Conservation (phyloP, 2,329 filamentous ascomycete genomes). For the Diplodia mutila region DNA sequence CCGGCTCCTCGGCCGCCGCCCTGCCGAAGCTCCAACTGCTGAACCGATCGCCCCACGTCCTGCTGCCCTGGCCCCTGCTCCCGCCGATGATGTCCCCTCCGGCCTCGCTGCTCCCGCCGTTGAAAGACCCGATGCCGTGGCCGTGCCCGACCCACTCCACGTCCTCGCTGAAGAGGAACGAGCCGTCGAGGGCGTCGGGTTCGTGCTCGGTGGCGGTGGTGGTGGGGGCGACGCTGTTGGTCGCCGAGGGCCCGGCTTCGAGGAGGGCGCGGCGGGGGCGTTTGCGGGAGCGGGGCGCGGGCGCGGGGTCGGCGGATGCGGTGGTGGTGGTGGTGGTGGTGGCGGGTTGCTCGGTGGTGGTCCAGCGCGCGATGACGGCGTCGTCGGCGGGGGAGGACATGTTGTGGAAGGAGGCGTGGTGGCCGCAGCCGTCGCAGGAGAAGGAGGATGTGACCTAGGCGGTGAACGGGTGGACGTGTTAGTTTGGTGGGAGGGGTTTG, state of each 20-base stretch:
- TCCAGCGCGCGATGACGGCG: constrained; percentile 52
- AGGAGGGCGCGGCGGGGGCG: constrained; percentile 11
- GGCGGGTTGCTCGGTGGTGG: constrained; percentile 4
- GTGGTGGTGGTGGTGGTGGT: not conserved
- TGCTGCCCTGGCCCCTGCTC: not conserved
- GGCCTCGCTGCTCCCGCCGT: not conserved
- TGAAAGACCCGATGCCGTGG: too few species aligned
- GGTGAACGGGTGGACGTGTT: not conserved
- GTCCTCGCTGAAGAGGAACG: constrained; percentile 15
- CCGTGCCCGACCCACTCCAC: not conserved
- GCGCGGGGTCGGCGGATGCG: not conserved
- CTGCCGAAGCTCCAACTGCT: constrained; percentile 22
- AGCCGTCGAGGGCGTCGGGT: not conserved
- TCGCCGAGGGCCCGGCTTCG: not conserved
- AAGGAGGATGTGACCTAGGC: constrained; percentile 52
- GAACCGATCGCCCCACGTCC: constrained; percentile 25
- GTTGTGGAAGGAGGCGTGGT: constrained; percentile 59
- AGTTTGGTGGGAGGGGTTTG: not conserved
- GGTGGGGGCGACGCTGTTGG: not conserved
- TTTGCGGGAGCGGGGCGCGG: constrained; percentile 1
- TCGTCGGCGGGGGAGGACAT: constrained; percentile 58
- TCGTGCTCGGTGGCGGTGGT: not conserved
- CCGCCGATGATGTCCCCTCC: not conserved
- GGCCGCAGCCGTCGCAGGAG: constrained; percentile 60
- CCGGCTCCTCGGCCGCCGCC: constrained; percentile 13